phyloP scores from a whole-genome alignment of 495 filamentous ascomycete genomes.

The Hyaloscypha bicolor region DNA sequence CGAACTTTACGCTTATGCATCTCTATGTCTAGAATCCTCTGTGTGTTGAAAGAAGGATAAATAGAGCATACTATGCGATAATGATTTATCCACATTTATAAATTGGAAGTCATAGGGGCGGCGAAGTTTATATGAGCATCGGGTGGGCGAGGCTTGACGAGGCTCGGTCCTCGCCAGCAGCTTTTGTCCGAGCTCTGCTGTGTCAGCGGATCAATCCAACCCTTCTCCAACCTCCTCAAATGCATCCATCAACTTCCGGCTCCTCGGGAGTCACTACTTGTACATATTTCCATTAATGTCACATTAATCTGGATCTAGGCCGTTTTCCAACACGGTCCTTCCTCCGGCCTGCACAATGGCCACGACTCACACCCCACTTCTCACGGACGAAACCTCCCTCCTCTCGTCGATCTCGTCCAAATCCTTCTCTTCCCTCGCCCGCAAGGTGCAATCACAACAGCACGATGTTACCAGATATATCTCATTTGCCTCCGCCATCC shows the following conservation, averaged over 20 bases:
- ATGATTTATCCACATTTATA: too few species aligned
- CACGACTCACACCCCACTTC: constrained; percentile 30
- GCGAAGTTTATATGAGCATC: too few species aligned
- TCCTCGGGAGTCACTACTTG: background rate
- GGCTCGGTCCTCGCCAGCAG: background rate
- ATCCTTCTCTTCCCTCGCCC: constrained; percentile 15
- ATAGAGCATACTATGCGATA: too few species aligned
- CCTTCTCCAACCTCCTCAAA: background rate
- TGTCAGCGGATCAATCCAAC: background rate
- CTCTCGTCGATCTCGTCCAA: constrained; percentile 16
- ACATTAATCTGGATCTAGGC: background rate
- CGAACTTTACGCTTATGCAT: too few species aligned
- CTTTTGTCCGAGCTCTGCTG: background rate
- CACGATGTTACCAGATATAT: constrained; percentile 30
- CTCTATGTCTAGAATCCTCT: too few species aligned
- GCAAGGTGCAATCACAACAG: constrained; percentile 12
- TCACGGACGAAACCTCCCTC: constrained; percentile 13
- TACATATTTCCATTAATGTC: constrained; percentile 10
- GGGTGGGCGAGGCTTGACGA: background rate
- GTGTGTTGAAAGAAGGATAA: too few species aligned
- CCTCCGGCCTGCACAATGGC: constrained; percentile 21
- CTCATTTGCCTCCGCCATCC: constrained; percentile 31
- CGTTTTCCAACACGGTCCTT: background rate
- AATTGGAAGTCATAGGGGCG: too few species aligned
- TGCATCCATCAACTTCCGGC: background rate